phyloP scores from a whole-genome alignment of 2,329 filamentous ascomycete species.

The Helotiales sp. region DNA sequence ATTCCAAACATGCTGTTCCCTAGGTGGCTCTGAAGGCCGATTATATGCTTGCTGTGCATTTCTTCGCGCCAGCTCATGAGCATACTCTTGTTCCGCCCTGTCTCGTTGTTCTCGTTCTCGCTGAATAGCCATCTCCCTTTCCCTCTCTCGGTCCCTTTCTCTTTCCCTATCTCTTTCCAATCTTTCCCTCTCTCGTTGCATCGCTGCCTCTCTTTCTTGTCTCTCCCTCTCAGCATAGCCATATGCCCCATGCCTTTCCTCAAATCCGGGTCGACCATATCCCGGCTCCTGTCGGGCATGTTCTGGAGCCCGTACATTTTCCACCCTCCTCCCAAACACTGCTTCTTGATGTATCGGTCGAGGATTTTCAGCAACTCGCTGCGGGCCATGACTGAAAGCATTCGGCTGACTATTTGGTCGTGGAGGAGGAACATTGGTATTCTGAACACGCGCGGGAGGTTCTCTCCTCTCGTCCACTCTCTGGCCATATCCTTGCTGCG shows the following conservation, averaged over 20 bases:
- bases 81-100: slow-evolving; percentile 41
- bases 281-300: slow-evolving; percentile 46
- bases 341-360: slow-evolving; percentile 29
- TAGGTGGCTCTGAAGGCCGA: slow-evolving; percentile 37
- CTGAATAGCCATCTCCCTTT: slow-evolving; percentile 33
- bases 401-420: slow-evolving; percentile 44
- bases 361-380: slow-evolving; percentile 51
- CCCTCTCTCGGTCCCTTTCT: slow-evolving; percentile 48
- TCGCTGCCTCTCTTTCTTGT: slow-evolving; percentile 43
- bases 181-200: slow-evolving; percentile 35
- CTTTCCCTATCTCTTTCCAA: slow-evolving; percentile 44
- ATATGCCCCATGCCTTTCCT: slow-evolving; percentile 46
- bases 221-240: slow-evolving; percentile 59
- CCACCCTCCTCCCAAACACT: slow-evolving; percentile 35
- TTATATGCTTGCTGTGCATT: slow-evolving; percentile 31
- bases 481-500: slow-evolving; percentile 60
- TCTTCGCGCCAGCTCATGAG: slow-evolving; percentile 37
- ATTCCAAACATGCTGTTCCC: slow-evolving; percentile 39
- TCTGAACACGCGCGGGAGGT: slow-evolving; percentile 36
- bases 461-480: slow-evolving; percentile 57
- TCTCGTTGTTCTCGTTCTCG: slow-evolving; percentile 41
- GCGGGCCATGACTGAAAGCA: slow-evolving; percentile 45
- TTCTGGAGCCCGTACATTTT: slow-evolving; percentile 29
- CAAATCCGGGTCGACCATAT: slow-evolving; percentile 37
- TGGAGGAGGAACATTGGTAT: slow-evolving; percentile 39